Evolutionary conservation across 805 yeast species (phyloP).

Genomic region (Citeromyces nyonsensis): DNA sequence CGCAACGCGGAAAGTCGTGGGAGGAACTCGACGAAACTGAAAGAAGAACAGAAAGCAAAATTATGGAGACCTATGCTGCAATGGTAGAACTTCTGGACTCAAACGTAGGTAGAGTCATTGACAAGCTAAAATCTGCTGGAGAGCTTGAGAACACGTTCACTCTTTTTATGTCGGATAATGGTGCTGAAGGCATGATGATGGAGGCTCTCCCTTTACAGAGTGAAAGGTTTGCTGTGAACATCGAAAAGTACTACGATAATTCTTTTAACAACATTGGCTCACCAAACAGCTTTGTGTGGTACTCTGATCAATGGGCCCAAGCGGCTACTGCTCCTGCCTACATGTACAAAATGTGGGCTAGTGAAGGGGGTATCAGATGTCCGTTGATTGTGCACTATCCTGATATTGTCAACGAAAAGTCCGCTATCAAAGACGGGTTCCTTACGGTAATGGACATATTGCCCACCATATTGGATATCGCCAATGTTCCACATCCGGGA

Average conservation of each 20-base stretch:
- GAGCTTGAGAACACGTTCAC: slow-evolving; percentile 39
- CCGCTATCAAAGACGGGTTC: slow-evolving; percentile 21
- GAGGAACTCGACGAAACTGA: slow-evolving; percentile 21
- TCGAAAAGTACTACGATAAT: slow-evolving; percentile 24
- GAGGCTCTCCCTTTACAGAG: slow-evolving; percentile 34
- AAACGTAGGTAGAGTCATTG: slow-evolving; percentile 32
- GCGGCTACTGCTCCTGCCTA: slow-evolving; percentile 43
- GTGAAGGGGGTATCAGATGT: slow-evolving; percentile 46
- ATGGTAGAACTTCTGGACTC: slow-evolving; percentile 42
- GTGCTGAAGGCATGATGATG: slow-evolving; percentile 46
- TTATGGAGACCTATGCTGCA: slow-evolving; percentile 48
- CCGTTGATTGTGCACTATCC: slow-evolving; percentile 36
- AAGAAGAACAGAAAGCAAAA: slow-evolving; percentile 18
- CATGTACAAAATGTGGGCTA: slow-evolving; percentile 40
- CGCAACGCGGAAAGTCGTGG: slow-evolving; percentile 27
- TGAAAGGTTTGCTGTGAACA: slow-evolving; percentile 8
- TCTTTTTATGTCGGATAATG: slow-evolving; percentile 49
- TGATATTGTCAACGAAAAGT: slow-evolving; percentile 10
- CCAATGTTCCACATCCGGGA: slow-evolving; percentile 28
- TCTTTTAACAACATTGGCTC: slow-evolving; percentile 30
- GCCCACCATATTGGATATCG: slow-evolving; percentile 37
- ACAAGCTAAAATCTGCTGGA: slow-evolving; percentile 21
- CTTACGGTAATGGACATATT: slow-evolving; percentile 44
- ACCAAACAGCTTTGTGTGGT: slow-evolving; percentile 29
- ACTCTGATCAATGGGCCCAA: slow-evolving; percentile 45